Evolutionary conservation across 768 basidiomycete species (phyloP).

Genomic region (Tulasnella sp.): DNA sequence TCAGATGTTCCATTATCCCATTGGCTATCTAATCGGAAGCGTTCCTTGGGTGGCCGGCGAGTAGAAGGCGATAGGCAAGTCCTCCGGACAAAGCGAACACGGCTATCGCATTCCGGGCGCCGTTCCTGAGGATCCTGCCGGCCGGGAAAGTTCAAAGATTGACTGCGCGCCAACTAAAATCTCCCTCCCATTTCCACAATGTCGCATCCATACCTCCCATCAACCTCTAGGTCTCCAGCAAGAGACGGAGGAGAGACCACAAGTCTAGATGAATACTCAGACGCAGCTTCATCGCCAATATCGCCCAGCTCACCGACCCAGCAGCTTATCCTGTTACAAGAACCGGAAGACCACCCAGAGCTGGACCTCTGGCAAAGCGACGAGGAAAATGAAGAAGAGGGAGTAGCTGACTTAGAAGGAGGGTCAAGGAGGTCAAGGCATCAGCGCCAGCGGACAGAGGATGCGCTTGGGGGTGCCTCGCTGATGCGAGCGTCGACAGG

Average conservation of each 20-base stretch:
- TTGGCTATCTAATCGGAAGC: too few relatives aligned
- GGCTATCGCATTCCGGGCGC: background rate
- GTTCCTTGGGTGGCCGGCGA: too few relatives aligned
- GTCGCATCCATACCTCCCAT: background rate
- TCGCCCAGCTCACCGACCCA: constrained; percentile 3
- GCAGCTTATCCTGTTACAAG: background rate
- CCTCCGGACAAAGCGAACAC: too few relatives aligned
- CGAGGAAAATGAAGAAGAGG: background rate
- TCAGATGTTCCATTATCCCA: too few relatives aligned
- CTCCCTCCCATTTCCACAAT: background rate
- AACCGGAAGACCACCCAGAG: constrained; percentile 1
- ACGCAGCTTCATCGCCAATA: background rate
- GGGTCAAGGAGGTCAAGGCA: background rate
- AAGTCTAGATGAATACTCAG: background rate
- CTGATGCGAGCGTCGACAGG: background rate
- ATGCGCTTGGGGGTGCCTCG: background rate
- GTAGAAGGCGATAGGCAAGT: too few relatives aligned
- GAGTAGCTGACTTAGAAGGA: background rate
- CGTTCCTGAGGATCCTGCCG: background rate
- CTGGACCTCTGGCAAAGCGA: constrained; percentile 7
- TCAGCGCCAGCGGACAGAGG: background rate
- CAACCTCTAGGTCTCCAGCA: background rate
- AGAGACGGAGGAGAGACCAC: background rate
- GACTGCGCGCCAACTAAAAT: background rate
- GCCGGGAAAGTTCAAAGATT: background rate